Evolutionary conservation across 306 rosid genomes (phyloP), one percentile per base, ranked within the genome.

Genomic region (Vigna reflexopilosa): DNA sequence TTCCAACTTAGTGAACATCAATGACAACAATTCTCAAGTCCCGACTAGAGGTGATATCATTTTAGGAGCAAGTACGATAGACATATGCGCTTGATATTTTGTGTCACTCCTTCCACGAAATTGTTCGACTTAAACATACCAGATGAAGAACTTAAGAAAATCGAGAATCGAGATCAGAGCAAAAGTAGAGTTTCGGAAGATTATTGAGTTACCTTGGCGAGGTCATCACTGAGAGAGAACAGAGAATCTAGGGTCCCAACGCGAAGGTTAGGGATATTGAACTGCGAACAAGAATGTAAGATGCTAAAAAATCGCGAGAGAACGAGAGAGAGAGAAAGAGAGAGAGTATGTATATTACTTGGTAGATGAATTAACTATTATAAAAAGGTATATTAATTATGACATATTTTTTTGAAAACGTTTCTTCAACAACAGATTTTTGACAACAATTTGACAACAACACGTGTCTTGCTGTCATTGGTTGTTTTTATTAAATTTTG

Each of bases 231-330:
- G 87, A 95, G 98, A 36, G 20, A 91, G 79, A 95, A 98, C 61
- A 95, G 94, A 76, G 98, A 89, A 76, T 95, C 99, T 38, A 93
- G 93, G 77, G 99, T 95, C 86, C 99, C 99, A 62, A 95, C 96
- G 10, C 98, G 98, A 75, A 95, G 97, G 84, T 81, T 90, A 30
- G 99, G 98, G n/a, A 91, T 77, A 77, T 92, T 91, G 86, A 93
- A 93, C 99, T 93, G 85, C 70, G 63, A 77, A 52, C 8, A 2
- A 57, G n/a, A 57, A 11, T 1, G 71, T 16, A 17, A 34, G 5
- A 49, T 64, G 52, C 48, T 70, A 9, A 10, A 34, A 4, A 19
- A 17, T 40, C 3, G 14, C 7, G 4, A 14, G 42, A 5, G 54
- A 57, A 45, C 50, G 45, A 30, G n/a, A 16, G 14, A 47, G 63